phyloP scores from a whole-genome alignment of 1,284 basidiomycete genomes.

The Naganishia liquefaciens region DNA sequence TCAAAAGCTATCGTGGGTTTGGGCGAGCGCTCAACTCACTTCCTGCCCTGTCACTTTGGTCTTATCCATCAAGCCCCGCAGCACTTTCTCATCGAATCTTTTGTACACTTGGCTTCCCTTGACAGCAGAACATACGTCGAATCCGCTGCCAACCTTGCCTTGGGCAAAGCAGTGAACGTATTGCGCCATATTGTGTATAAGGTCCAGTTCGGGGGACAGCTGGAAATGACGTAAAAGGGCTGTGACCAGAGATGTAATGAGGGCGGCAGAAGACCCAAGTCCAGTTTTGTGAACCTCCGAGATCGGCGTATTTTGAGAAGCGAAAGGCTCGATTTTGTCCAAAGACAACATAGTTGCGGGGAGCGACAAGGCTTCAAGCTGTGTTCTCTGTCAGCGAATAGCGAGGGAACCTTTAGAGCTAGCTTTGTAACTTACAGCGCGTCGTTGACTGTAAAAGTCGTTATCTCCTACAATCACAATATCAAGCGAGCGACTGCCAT shows the following conservation, averaged over 20 bases:
- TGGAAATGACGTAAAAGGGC: conserved; percentile 76
- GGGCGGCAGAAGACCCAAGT: conserved; percentile 91
- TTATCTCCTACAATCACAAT: conserved; percentile 89
- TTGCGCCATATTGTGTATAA: conserved; percentile 92
- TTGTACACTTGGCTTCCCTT: conserved; percentile 94
- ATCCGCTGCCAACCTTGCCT: conserved; percentile 96
- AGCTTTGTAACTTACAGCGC: conserved; percentile 62
- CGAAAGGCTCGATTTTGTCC: conserved; percentile 69
- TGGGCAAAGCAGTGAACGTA: conserved; percentile 95
- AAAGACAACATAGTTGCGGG: conserved; percentile 61
- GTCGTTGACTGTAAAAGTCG: conserved; percentile 94
- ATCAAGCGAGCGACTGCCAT: conserved; percentile 63
- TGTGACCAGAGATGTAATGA: conserved; percentile 91
- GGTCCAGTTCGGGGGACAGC: conserved; percentile 37
- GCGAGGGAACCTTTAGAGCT: not conserved
- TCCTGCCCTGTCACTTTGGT: conserved; percentile 4
- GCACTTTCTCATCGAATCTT: conserved; percentile 75
- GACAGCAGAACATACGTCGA: conserved; percentile 91
- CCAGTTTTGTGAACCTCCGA: conserved; percentile 94
- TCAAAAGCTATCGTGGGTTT: no score
- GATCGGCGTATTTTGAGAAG: conserved; percentile 68
- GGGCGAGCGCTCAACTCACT: conserved; percentile 24
- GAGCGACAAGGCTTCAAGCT: conserved; percentile 66
- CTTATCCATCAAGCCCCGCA: conserved; percentile 65
- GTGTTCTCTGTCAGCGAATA: conserved; percentile 21